Evolutionary conservation across 116 monocot species (phyloP).

Genomic region (Iris pallida): DNA sequence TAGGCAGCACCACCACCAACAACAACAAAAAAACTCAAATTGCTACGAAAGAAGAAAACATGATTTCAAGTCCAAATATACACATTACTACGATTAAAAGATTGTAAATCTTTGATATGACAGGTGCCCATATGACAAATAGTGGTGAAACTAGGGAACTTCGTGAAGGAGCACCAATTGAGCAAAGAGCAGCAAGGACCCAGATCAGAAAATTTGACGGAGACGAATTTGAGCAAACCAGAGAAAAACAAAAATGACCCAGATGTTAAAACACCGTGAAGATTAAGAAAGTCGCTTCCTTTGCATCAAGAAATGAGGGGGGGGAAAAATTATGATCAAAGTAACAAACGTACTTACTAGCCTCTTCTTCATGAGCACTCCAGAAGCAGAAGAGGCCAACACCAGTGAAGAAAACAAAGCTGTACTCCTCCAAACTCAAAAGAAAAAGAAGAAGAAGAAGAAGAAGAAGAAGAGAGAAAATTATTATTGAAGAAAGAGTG

Average conservation of each 20-base stretch:
- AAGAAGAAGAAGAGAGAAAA: no score
- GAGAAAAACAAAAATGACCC: not conserved
- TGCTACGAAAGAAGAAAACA: not conserved
- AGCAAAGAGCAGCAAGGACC: constrained; percentile 11
- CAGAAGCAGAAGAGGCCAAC: constrained; percentile 3
- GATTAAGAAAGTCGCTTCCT: not conserved
- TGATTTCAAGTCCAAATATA: not conserved
- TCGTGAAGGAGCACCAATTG: constrained; percentile 8
- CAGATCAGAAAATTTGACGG: not conserved
- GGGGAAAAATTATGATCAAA: constrained; percentile 4
- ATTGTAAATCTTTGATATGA: not conserved
- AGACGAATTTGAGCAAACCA: no score
- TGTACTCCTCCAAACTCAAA: no score
- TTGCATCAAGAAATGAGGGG: not conserved
- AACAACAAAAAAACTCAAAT: no score
- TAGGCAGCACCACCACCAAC: no score
- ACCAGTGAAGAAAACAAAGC: no score
- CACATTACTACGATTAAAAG: not conserved
- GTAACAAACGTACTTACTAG: constrained; percentile 78
- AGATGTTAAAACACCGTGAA: constrained; percentile 1
- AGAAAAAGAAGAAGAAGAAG: no score
- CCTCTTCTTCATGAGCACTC: constrained; percentile 69
- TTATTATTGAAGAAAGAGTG: no score
- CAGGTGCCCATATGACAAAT: not conserved
- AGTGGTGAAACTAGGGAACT: no score